A percentile compares a stretch with the other conserved stretches of the same genome.
Conservation (phyloP, 768 basidiomycete species). For the Lactarius akahatsu region DNA sequence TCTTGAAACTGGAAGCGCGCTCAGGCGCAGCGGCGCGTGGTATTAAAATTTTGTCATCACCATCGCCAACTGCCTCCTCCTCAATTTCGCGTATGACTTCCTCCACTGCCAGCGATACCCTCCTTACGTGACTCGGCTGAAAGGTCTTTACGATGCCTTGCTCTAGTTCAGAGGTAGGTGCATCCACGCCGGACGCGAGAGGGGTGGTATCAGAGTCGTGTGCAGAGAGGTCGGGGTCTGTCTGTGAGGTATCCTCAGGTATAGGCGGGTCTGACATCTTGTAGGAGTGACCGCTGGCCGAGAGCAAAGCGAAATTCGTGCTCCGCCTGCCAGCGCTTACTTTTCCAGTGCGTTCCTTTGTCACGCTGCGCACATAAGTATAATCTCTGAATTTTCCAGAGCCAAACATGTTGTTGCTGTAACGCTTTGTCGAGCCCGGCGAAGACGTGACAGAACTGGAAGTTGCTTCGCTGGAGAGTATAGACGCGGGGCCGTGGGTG, state of each 20-base stretch:
- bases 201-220: conserved; percentile 21
- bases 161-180: conserved; percentile 37
- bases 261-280: conserved; percentile 20
- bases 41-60: conserved; percentile 69
- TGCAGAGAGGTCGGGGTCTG: conserved; percentile 16
- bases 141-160: conserved; percentile 50
- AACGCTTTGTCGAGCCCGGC: conserved; percentile 56
- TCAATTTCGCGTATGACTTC: conserved; percentile 77
- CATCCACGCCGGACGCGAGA: conserved; percentile 32
- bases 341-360: conserved; percentile 37
- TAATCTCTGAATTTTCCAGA: conserved; percentile 79
- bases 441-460: conserved; percentile 40
- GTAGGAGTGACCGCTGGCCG: conserved; percentile 14
- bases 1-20: conserved; percentile 22
- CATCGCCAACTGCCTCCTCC: conserved; percentile 55
- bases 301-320: conserved; percentile 23
- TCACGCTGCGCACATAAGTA: conserved; percentile 59
- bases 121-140: conserved; percentile 51
- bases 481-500: conserved; percentile 12
- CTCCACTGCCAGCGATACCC: conserved; percentile 73
- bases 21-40: conserved; percentile 50
- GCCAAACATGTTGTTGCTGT: conserved; percentile 85
- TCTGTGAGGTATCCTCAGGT: conserved; percentile 20
- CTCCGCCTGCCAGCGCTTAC: conserved; percentile 43
- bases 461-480: conserved; percentile 38